Conservation (phyloP, 345 rosid species). For the Capsella bursapastoris region DNA sequence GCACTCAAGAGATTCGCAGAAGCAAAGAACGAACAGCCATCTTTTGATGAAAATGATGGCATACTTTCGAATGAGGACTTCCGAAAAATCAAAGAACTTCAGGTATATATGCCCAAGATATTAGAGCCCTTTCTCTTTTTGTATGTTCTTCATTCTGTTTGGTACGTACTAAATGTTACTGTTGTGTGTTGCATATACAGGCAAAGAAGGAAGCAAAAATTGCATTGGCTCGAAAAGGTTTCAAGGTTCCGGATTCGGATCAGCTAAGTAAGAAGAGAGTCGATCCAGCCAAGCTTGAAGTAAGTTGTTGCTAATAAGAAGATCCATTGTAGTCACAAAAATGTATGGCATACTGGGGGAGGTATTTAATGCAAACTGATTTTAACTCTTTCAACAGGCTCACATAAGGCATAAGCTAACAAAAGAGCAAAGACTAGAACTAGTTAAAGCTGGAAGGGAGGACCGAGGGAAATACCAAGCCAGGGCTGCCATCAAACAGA, state of each 20-base stretch:
- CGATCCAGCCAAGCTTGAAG: slow-evolving; percentile 90
- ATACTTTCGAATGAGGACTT: slow-evolving; percentile 95
- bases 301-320: slow-evolving; percentile 46
- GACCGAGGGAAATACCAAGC: slow-evolving; percentile 73
- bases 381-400: slow-evolving; percentile 51
- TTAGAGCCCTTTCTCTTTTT: neutral
- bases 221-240: slow-evolving; percentile 78
- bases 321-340: slow-evolving; percentile 21
- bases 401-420: slow-evolving; percentile 75
- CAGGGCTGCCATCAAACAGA: slow-evolving; percentile 77
- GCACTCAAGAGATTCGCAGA: slow-evolving; percentile 82
- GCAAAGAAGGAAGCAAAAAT: slow-evolving; percentile 72
- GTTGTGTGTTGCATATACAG: slow-evolving; percentile 42
- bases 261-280: slow-evolving; percentile 78
- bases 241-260: slow-evolving; percentile 77
- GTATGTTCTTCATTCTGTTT: slow-evolving; percentile 5
- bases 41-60: slow-evolving; percentile 60
- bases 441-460: slow-evolving; percentile 89
- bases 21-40: slow-evolving; percentile 47
- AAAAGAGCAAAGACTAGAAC: slow-evolving; percentile 80
- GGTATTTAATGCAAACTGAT: slow-evolving; percentile 6
- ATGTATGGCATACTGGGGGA: neutral
- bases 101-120: slow-evolving; percentile 51
- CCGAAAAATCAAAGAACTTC: slow-evolving; percentile 76
- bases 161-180: slow-evolving; percentile 12